Base-by-base conservation (phyloP, 768 basidiomycete genomes). In the Macrolepiota dolichaula region DNA sequence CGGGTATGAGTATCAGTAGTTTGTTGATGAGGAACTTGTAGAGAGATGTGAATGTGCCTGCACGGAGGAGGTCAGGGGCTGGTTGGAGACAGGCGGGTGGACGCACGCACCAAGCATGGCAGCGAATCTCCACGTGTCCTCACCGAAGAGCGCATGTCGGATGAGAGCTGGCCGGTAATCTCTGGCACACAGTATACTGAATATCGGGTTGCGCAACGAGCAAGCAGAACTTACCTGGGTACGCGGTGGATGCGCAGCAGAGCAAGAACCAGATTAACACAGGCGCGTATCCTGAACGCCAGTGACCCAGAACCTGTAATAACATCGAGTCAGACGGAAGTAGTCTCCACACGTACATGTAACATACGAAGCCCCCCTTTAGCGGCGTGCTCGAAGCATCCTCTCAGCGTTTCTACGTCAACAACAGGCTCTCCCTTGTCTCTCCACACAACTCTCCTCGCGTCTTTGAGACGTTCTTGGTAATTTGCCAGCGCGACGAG, bases 401-500 rank as follows among this genome's bases (percentile, higher is more conserved):
- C n/a, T n/a, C n/a, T n/a, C n/a, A n/a, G n/a, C 80, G 82, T 83
- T 37, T 79, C 71, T 24, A 95, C 67, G 63, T 92, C 87, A 0
- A 80, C 85, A 0, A 88, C 88, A 17, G 86, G 88, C 71, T 93
- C 86, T 2, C 92, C 91, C 63, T 82, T 77, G 67, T 92, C 88
- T 12, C 90, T 79, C 90, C 92, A 92, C 2, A 94, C 84, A 73
- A 93, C 88, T 71, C 85, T 91, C 57, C 89, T 80, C 0, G 92
- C 90, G 58, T 85, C 86, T 63, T 74, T 81, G 35, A 94, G 76
- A 1, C 84, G 79, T 62, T 94, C 90, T 70, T 92, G 88, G 72
- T 90, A 85, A 73, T 93, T 92, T 4, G 92, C 93, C 58, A 95
- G 79, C 13, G 89, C 89, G 22, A 92, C 87, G 7, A 95, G 77